A percentile compares a stretch with the other conserved stretches of the same genome.
Evolutionary conservation across 139 green algal species (phyloP).

Genomic region (Penium margaritaceum): DNA sequence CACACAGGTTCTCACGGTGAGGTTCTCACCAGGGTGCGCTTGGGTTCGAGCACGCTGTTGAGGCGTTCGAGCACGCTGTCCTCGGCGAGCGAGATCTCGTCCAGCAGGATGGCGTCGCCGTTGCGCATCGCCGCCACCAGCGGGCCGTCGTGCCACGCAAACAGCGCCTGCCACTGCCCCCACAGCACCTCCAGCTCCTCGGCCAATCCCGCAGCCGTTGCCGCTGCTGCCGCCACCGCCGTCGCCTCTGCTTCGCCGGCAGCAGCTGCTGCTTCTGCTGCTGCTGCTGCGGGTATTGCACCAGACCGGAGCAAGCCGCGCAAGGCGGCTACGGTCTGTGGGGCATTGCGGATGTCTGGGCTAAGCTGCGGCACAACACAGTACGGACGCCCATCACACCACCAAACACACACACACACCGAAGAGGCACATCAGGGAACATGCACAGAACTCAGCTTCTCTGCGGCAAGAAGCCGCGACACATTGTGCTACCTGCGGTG

Average conservation of each 20-base stretch:
- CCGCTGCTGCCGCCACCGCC: neutral
- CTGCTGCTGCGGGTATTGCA: too few relatives aligned
- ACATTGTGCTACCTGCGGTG: too few relatives aligned
- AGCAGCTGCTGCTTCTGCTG: neutral
- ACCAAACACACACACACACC: too few relatives aligned
- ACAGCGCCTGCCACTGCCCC: constrained; percentile 42
- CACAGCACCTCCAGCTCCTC: constrained; percentile 5
- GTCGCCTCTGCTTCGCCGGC: neutral
- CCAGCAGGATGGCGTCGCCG: constrained; percentile 87
- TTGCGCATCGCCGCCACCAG: constrained; percentile 85
- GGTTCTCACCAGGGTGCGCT: constrained; percentile 68
- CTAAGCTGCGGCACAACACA: too few relatives aligned
- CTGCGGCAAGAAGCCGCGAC: too few relatives aligned
- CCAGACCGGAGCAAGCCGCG: too few relatives aligned
- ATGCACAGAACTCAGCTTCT: too few relatives aligned
- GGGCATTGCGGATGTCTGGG: too few relatives aligned
- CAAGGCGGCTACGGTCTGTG: too few relatives aligned
- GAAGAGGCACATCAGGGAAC: too few relatives aligned
- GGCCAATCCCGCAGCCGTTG: neutral
- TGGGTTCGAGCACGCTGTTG: constrained; percentile 92
- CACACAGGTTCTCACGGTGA: neutral
- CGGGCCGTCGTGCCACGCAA: constrained; percentile 80
- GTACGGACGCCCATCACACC: too few relatives aligned
- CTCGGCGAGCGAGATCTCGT: constrained; percentile 96
- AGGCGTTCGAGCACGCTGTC: constrained; percentile 94